Base-by-base conservation (phyloP, 371 early-diverging fungal species). In the Rhizopus sp. region DNA sequence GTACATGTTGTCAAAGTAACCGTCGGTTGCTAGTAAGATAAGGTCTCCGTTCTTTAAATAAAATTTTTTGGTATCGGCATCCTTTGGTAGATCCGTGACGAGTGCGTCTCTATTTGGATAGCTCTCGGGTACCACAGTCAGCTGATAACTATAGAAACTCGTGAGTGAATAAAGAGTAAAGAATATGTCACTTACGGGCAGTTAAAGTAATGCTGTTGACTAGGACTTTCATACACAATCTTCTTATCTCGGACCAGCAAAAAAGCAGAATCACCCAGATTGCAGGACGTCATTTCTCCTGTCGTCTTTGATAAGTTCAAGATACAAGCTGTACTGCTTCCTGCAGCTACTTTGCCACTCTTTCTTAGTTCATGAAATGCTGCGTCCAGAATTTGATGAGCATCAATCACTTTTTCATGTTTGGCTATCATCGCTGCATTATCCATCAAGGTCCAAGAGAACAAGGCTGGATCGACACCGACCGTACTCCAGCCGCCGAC, bases 161-260 rank as follows among this genome's bases (percentile, higher is more conserved):
- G 42, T 2, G 46, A 3, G 17, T 42, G 34, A 51, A 5, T 39
- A 46, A 7, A 17, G 48, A 40, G 23, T 7, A 62, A 53, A 32
- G 34, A 30, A 30, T 6, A 40, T 42, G 13, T 39, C 3, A 66
- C 65, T 72, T 76, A 79, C 77, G 88, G 88, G 63, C 85, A 86
- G 62, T 88, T 88, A 63, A 87, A 88, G 53, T 84, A 86, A 64
- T 88, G 88, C 42, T 87, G 87, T 53, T 86, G 86, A 45, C 82
- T 82, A 5, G 83, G 83, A 32, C 85, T 83, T 55, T 84, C 84
- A 66, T 85, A 86, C 5, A 86, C 72, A 42, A 84, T 73, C 50
- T 76, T 69, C 48, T 81, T 64, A 61, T 82, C 79, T 17, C 88
- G 80, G 41, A 88, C 82, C 29, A 88, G 53, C 9, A 87, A 39